A percentile compares a stretch with the other conserved stretches of the same genome.
Conservation (phyloP, 257 asterid genomes). For the Fraxinus quadrangulata region DNA sequence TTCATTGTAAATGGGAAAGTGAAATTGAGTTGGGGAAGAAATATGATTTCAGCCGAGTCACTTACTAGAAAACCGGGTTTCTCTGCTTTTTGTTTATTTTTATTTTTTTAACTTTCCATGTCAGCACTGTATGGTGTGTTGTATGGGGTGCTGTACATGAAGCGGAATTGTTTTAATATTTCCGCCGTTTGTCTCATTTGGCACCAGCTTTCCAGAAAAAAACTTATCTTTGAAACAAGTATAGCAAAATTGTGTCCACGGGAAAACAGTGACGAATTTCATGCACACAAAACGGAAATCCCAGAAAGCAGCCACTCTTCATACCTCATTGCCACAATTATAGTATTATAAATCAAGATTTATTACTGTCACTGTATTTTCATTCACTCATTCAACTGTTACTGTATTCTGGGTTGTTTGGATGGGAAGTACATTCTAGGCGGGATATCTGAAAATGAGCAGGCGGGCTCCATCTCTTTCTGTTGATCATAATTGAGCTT, state of each 20-base stretch:
- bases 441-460: slow-evolving; percentile 52
- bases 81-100: too few species aligned
- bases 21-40: too few species aligned
- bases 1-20: too few species aligned
- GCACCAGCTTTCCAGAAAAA: not conserved
- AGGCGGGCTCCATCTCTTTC: slow-evolving; percentile 13
- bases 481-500: not conserved
- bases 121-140: too few species aligned
- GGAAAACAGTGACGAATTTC: not conserved
- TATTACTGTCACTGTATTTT: not conserved
- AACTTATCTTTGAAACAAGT: not conserved
- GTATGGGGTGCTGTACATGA: too few species aligned
- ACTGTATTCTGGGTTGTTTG: not conserved
- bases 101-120: too few species aligned
- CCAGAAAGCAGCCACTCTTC: not conserved
- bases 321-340: not conserved
- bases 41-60: too few species aligned
- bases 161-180: too few species aligned
- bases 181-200: not conserved
- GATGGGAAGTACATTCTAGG: slow-evolving; percentile 32
- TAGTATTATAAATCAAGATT: too few species aligned
- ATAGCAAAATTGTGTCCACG: not conserved
- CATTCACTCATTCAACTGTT: not conserved
- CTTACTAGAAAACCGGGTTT: too few species aligned
- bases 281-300: not conserved